Evolutionary conservation across 2,329 filamentous ascomycete genomes (phyloP).

Genomic region (Trichoderma breve): DNA sequence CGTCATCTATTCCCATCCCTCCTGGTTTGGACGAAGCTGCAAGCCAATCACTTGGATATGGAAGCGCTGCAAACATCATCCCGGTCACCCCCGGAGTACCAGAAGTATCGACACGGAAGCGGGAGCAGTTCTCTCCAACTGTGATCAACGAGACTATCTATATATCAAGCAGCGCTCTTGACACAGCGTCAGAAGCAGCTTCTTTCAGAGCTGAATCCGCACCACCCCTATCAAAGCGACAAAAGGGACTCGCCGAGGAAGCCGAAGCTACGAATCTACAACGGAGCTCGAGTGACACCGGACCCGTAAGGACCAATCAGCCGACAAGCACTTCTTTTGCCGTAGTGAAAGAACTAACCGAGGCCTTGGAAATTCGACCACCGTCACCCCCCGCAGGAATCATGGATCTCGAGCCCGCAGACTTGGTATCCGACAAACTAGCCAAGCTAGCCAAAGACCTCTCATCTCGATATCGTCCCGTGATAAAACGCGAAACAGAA

Average conservation of each 20-base stretch:
- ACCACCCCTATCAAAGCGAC: conserved; percentile 32
- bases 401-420: conserved; percentile 43
- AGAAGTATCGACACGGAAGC: not conserved
- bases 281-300: conserved; percentile 34
- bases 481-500: conserved; percentile 34
- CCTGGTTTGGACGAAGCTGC: conserved; percentile 17
- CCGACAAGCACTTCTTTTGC: conserved; percentile 15
- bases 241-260: conserved; percentile 22
- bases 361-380: conserved; percentile 50
- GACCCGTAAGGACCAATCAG: conserved; percentile 17
- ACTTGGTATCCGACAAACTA: conserved; percentile 59
- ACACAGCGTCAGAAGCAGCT: conserved; percentile 20
- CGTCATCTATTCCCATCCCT: conserved; percentile 29
- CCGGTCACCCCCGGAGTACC: conserved; percentile 28
- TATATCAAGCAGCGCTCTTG: conserved; percentile 32
- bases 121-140: not conserved
- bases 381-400: conserved; percentile 52
- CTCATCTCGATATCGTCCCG: conserved; percentile 52
- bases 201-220: conserved; percentile 32
- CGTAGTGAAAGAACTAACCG: conserved; percentile 25
- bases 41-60: conserved; percentile 10
- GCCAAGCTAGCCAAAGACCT: conserved; percentile 50
- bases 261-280: conserved; percentile 22
- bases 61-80: conserved; percentile 23
- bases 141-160: conserved; percentile 32